Base-by-base conservation (phyloP, 1,284 basidiomycete species). In the Ceratobasidium sp. region DNA sequence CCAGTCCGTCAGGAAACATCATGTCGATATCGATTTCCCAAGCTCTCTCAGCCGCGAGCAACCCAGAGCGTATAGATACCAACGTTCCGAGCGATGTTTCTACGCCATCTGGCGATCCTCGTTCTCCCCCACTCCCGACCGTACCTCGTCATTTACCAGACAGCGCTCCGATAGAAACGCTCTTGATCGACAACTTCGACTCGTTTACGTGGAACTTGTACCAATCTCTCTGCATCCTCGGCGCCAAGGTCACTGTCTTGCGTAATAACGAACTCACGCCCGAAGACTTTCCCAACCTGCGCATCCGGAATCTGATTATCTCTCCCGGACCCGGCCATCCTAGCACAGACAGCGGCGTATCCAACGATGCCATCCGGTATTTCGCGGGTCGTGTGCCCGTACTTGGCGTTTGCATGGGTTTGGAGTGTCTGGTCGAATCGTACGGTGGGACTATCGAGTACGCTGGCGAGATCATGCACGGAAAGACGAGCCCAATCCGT, bases 401-500 rank as follows among this genome's bases (percentile, higher is more conserved):
- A 23, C 86, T 99, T 8, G 97, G 97, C 33, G 96, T 99, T 37
- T 99, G 97, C 85, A 99, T 99, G 98, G 97, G 97, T n/a, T 86
- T 99, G 74, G 95, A 99, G 85, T 97, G 96, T 83, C 84, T 98
- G 35, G 95, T 97, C 20, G 95, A 97, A 82, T 87, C 92, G 3
- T 92, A 94, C 80, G 96, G 96, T 2, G 96, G 96, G 28, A 88
- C 91, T 53, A 94, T 94, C 80, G 87, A 85, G 94, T 96, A 94
- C 82, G 97, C 97, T 13, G 98, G 98, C 47, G 98, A 99, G 85
- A 98, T 99, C 84, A 95, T 97, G 86, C 98, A 99, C 83, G 98
- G 98, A 71, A 99, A 99, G 87, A 92, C 96, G 67, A 95, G 93
- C 79, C 87, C 88, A 53, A 90, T 99, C 80, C 87, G 90, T 80